These are phyloP conservation scores for Amanita subjunquillea DNA, from an alignment of 768 basidiomycete genomes.

Conservation along the genomic window DNA sequence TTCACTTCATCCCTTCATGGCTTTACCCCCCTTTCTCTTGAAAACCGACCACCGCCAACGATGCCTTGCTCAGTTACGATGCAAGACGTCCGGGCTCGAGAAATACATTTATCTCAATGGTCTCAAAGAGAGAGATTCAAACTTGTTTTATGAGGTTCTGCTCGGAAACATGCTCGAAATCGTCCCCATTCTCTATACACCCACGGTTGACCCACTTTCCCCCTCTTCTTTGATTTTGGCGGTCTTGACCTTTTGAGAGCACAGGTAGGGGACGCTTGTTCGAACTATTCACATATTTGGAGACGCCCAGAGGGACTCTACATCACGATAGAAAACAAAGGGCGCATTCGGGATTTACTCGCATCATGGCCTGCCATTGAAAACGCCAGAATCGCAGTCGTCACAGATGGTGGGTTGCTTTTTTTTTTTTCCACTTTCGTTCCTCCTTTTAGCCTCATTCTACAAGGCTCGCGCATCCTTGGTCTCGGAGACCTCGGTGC, in stretches of 20 bases:
- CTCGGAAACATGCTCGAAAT: constrained; percentile 56
- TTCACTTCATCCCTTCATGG: neutral
- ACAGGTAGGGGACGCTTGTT: constrained; percentile 62
- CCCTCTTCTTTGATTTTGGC: neutral
- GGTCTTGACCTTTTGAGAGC: constrained; percentile 7
- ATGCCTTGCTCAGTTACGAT: constrained; percentile 46
- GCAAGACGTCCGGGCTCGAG: constrained; percentile 45
- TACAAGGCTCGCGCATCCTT: constrained; percentile 55
- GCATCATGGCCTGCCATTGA: constrained; percentile 35
- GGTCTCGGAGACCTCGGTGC: constrained; percentile 48
- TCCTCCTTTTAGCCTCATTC: constrained; percentile 3
- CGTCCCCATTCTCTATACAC: constrained; percentile 66
- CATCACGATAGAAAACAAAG: constrained; percentile 59
- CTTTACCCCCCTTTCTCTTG: constrained; percentile 34
- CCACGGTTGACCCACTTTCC: constrained; percentile 35
- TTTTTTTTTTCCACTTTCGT: constrained; percentile 17
- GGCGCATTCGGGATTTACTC: constrained; percentile 48
- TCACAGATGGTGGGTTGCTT: constrained; percentile 51
- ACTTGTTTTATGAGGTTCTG: constrained; percentile 57
- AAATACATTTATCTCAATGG: constrained; percentile 64
- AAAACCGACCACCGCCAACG: constrained; percentile 43
- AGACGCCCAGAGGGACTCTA: constrained; percentile 50
- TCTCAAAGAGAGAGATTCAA: constrained; percentile 51
- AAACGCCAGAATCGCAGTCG: constrained; percentile 56
- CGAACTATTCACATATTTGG: constrained; percentile 63